Base-by-base conservation (phyloP, 2,329 filamentous ascomycete genomes). In the Colletotrichum lentis region DNA sequence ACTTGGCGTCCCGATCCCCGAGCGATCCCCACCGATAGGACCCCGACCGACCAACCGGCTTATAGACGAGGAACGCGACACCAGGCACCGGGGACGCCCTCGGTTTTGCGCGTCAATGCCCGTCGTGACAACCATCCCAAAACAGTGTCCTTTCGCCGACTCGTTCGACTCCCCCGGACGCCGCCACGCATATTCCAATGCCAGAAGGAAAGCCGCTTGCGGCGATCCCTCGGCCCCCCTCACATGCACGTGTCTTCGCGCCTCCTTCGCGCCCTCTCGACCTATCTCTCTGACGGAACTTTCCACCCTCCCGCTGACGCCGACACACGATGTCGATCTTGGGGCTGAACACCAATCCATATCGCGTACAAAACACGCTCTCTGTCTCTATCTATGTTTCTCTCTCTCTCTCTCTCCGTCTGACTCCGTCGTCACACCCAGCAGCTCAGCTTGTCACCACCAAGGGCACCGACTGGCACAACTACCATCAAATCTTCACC, bases 331-430 rank as follows among this genome's bases (percentile, higher is more conserved):
- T 16, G 24, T 14, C 46, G 6, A 46, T 46, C 20, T 12, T 61
- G 18, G n/a, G 31, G 61, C 27, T 47, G n/a, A 31, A 37, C 35
- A 52, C 27, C 35, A 35, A 46, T 41, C 24, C 16, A 35, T 35
- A 7, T 7, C 10, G 35, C 64, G 18, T 65, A 65, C 62, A 50
- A 41, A 68, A 56, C 43, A 67, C 64, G 47, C 61, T 47, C 54
- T 41, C 53, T 39, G 18, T 8, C 7, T 44, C 3, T 10, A 10
- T 39, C 22, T 8, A 6, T 44, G 1, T 10, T 10, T 31, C 27
- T 8, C 27, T 31, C 27, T 31, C 27, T 31, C 61, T 47, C 54
- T 41, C 53, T 37, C 27, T 7, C 6, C 24, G 1, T 8, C 14
- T 41, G 20, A 39, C 50, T 50, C 50, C 31, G 46, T n/a, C 50